Evolutionary conservation across 2,329 filamentous ascomycete genomes (phyloP), one percentile per base, ranked within the genome.

Genomic region (Sporothrix dimorphospora): DNA sequence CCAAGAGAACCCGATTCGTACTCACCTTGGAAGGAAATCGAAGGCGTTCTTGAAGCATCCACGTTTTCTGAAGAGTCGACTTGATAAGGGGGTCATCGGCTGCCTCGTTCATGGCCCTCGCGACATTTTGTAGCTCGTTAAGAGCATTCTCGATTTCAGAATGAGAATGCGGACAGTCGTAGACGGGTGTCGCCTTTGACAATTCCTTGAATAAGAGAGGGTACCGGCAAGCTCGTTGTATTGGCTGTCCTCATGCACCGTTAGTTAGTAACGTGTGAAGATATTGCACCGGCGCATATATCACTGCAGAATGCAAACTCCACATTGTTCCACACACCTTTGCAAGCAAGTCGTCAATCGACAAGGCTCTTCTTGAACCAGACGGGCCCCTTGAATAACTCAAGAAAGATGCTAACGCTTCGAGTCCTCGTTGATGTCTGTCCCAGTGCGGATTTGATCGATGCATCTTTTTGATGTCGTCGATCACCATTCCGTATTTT

Each of bases 161-260:
- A 80, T 97, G 92, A 0, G 94, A 91, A 73, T 89, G 89, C 0
- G 94, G 94, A 77, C 94, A 97, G 78, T 98, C 95, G 71, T 88
- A 90, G 1, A 93, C 92, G 1, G 94, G 93, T 0, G 94, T 98
- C 75, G 91, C 87, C 77, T 92, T 94, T 73, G 94, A 85, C 9
- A 99, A 85, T 77, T 98, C 94, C 5, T 90, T 87, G 77, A 98
- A 94, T 1, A 98, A 84, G 4, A 99, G 84, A 12, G 94, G 94
- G 78, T 98, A 98, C 82, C 92, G 94, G 83, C 94, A 97, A 27
- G 98, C 88, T 71, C 95, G 88, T 81, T 99, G 95, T 24, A 98
- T 94, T 0, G 95, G 96, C 93, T 97, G 34, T 45, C 8, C 6
- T n/a, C 27, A 3, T n/a, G 24, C 1, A 9, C 12, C n/a, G 3